Conservation (phyloP, 2,329 filamentous ascomycete species). For the Gaeumannomyces tritici region DNA sequence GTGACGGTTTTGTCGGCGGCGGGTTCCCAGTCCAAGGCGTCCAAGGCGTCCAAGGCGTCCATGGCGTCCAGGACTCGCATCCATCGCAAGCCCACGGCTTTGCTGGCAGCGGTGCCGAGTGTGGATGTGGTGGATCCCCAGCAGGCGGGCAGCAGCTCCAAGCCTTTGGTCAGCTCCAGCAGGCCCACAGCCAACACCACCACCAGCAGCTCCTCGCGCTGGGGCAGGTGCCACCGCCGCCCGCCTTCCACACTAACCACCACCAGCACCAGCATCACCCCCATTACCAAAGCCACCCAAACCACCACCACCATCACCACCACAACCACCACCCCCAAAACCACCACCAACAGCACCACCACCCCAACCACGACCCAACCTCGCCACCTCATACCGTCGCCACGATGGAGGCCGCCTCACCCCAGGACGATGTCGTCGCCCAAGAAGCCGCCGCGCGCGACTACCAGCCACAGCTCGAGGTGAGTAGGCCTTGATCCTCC, state of each 20-base stretch:
- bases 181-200: slow-evolving; percentile 9
- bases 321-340: slow-evolving; percentile 9
- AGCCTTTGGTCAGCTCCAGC: slow-evolving; percentile 8
- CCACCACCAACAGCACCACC: slow-evolving; percentile 6
- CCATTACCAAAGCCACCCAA: slow-evolving; percentile 9
- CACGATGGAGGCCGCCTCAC: slow-evolving; percentile 24
- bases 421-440: slow-evolving; percentile 37
- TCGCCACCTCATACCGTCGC: not conserved
- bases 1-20: slow-evolving; percentile 20
- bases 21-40: slow-evolving; percentile 6
- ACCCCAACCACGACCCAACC: slow-evolving; percentile 5
- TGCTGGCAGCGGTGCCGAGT: slow-evolving; percentile 3
- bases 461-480: slow-evolving; percentile 48
- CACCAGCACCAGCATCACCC: slow-evolving; percentile 9
- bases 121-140: no score
- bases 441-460: slow-evolving; percentile 52
- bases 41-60: no score
- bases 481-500: slow-evolving; percentile 22
- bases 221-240: no score
- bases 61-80: no score
- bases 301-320: slow-evolving; percentile 9
- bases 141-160: slow-evolving; percentile 8
- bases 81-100: no score
- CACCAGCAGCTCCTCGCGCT: slow-evolving; percentile 2
- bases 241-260: slow-evolving; percentile 10